phyloP scores from a whole-genome alignment of 2,329 filamentous ascomycete genomes.

The Sporothrix protearum region DNA sequence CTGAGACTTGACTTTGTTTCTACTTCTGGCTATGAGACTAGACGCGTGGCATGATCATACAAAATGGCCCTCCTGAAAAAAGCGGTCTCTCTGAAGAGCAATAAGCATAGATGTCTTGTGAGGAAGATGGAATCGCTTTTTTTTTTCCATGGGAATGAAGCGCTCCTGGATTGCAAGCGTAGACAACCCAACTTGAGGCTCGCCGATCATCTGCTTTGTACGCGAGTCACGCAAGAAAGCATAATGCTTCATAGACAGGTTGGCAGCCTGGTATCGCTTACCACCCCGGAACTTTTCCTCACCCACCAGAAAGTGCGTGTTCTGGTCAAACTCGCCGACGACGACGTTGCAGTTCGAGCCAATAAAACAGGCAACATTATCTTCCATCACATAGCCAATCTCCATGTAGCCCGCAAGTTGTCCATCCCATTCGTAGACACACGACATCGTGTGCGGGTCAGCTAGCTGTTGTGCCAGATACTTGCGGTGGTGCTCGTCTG shows the following conservation, averaged over 20 bases:
- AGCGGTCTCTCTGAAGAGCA: conserved; percentile 61
- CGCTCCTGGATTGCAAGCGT: conserved; percentile 72
- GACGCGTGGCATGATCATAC: neutral
- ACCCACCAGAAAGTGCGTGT: conserved; percentile 56
- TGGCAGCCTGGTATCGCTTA: conserved; percentile 60
- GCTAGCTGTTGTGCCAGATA: conserved; percentile 66
- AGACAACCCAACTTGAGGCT: conserved; percentile 68
- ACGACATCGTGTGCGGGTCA: conserved; percentile 67
- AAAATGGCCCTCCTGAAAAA: conserved; percentile 52
- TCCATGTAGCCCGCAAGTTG: conserved; percentile 74
- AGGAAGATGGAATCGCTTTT: conserved; percentile 68
- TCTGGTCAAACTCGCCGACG: conserved; percentile 55
- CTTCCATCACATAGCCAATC: conserved; percentile 64
- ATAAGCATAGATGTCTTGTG: conserved; percentile 69
- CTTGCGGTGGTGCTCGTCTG: conserved; percentile 67
- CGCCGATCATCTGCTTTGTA: conserved; percentile 58
- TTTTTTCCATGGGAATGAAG: conserved; percentile 67
- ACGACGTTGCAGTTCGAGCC: conserved; percentile 46
- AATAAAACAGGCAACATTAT: conserved; percentile 53
- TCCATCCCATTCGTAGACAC: conserved; percentile 69
- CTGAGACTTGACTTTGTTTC: neutral
- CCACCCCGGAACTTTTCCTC: conserved; percentile 58
- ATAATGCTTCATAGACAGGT: conserved; percentile 60
- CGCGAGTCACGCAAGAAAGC: conserved; percentile 59
- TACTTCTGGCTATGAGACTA: neutral